Evolutionary conservation across 805 yeast genomes (phyloP).

Genomic region (Priceomyces haplophilus): DNA sequence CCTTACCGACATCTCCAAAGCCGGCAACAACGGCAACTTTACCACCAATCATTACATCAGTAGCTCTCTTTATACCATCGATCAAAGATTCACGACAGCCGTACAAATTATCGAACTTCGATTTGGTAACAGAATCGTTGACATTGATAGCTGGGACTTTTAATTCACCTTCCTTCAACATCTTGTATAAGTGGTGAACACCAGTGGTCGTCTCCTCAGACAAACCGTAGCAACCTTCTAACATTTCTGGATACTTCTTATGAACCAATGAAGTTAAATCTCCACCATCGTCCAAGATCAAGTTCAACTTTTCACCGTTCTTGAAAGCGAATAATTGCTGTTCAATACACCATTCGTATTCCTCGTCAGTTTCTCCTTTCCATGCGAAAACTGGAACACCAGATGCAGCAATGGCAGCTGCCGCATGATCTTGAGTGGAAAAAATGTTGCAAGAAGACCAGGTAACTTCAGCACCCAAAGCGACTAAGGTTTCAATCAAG

Average conservation of each 20-base stretch:
- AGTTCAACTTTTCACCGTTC: conserved; percentile 90
- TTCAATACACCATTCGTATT: conserved; percentile 98
- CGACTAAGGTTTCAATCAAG: conserved; percentile 93
- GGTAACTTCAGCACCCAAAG: conserved; percentile 98
- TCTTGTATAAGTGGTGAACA: conserved; percentile 97
- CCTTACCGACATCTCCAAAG: conserved; percentile 99
- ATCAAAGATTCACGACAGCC: conserved; percentile 99
- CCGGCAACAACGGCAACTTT: conserved; percentile 99
- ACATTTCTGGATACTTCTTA: conserved; percentile 97
- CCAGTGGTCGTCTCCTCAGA: conserved; percentile 99
- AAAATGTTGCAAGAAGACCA: conserved; percentile 99
- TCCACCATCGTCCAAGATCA: conserved; percentile 99
- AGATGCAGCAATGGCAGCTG: conserved; percentile 99
- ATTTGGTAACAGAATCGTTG: conserved; percentile 98
- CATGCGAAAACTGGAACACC: conserved; percentile 99
- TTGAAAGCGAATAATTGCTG: conserved; percentile 98
- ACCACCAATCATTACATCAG: conserved; percentile 99
- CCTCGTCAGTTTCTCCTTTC: conserved; percentile 99
- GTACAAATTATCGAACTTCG: conserved; percentile 98
- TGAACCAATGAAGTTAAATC: conserved; percentile 96
- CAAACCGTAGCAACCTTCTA: conserved; percentile 90
- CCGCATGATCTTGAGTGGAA: conserved; percentile 99
- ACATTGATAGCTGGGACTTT: conserved; percentile 99
- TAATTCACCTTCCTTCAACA: conserved; percentile 81
- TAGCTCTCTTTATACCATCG: conserved; percentile 99